phyloP scores from a whole-genome alignment of 441 rosid genomes.

The Pelargonium australe region DNA sequence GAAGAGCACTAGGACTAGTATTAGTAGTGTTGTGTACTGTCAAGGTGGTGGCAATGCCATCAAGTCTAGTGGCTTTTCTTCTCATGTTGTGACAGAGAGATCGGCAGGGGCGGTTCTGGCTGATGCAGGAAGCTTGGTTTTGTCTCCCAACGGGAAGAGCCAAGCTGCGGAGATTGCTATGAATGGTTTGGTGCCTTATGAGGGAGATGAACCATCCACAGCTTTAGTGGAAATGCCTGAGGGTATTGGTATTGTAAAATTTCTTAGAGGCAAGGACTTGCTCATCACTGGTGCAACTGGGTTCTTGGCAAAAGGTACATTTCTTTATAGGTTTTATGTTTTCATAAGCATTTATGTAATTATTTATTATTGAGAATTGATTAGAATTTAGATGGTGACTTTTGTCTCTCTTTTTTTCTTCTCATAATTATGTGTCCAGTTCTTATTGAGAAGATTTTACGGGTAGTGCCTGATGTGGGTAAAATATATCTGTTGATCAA shows the following conservation, averaged over 20 bases:
- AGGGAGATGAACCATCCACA: conserved; percentile 22
- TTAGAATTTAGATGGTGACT: neutral
- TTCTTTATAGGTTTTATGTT: neutral
- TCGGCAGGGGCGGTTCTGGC: conserved; percentile 28
- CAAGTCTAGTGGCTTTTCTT: conserved; percentile 37
- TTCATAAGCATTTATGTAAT: neutral
- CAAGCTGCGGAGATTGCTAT: conserved; percentile 37
- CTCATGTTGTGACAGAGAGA: conserved; percentile 39
- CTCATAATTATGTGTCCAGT: conserved; percentile 32
- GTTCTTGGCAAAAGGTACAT: conserved; percentile 72
- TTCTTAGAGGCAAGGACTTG: conserved; percentile 60
- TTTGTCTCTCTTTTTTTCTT: neutral
- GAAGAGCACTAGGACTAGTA: conserved; percentile 14
- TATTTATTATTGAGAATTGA: too few relatives aligned
- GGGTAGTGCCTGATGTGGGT: conserved; percentile 79
- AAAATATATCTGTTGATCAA: conserved; percentile 74
- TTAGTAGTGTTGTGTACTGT: conserved; percentile 35
- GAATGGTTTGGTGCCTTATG: conserved; percentile 50
- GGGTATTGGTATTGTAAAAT: conserved; percentile 81
- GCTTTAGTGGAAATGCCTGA: conserved; percentile 46
- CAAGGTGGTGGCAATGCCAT: conserved; percentile 40
- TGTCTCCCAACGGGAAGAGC: conserved; percentile 47
- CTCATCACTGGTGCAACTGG: conserved; percentile 86
- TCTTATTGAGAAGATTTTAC: conserved; percentile 74
- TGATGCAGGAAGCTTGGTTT: conserved; percentile 51